Evolutionary conservation across 192 early-diverging fungal species (phyloP).

Genomic region (Umbelopsis isabellina): DNA sequence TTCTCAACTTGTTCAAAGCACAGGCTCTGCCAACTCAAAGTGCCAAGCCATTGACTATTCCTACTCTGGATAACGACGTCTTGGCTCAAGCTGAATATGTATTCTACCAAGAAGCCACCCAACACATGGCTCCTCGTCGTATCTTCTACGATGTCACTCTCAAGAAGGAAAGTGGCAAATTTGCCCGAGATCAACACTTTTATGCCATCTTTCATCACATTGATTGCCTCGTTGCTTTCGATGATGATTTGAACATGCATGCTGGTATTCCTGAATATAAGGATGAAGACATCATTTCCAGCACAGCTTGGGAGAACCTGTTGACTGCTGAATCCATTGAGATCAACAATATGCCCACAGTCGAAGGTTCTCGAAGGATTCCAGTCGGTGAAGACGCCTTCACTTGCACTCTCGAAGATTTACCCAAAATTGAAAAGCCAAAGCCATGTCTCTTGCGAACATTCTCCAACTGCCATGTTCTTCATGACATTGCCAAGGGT

Average conservation of each 20-base stretch:
- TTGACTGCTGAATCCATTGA: slow-evolving; percentile 18
- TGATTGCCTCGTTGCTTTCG: slow-evolving; percentile 25
- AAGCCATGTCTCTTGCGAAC: slow-evolving; percentile 25
- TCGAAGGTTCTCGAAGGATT: background rate
- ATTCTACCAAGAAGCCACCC: background rate
- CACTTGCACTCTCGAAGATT: slow-evolving; percentile 1
- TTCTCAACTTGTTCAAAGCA: slow-evolving; percentile 23
- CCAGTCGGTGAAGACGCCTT: background rate
- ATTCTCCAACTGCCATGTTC: slow-evolving; percentile 19
- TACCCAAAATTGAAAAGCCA: slow-evolving; percentile 10
- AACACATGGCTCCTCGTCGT: slow-evolving; percentile 23
- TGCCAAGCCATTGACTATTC: background rate
- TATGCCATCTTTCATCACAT: slow-evolving; percentile 24
- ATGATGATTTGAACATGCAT: slow-evolving; percentile 30
- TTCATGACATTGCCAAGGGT: slow-evolving; percentile 25
- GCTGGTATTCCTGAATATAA: slow-evolving; percentile 20
- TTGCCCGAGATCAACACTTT: slow-evolving; percentile 17
- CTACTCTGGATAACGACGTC: slow-evolving; percentile 15
- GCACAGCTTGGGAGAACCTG: slow-evolving; percentile 3
- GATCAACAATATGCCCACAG: slow-evolving; percentile 23
- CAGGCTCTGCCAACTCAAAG: slow-evolving; percentile 1
- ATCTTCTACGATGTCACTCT: slow-evolving; percentile 34
- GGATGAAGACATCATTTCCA: slow-evolving; percentile 27
- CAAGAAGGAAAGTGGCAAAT: slow-evolving; percentile 14
- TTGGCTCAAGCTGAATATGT: slow-evolving; percentile 22